Percentiles rank a stretch among this genome's conserved stretches.
These are phyloP conservation scores for Cercospora janseana DNA, from an alignment of 2,329 filamentous ascomycete species.

Conservation along the genomic window DNA sequence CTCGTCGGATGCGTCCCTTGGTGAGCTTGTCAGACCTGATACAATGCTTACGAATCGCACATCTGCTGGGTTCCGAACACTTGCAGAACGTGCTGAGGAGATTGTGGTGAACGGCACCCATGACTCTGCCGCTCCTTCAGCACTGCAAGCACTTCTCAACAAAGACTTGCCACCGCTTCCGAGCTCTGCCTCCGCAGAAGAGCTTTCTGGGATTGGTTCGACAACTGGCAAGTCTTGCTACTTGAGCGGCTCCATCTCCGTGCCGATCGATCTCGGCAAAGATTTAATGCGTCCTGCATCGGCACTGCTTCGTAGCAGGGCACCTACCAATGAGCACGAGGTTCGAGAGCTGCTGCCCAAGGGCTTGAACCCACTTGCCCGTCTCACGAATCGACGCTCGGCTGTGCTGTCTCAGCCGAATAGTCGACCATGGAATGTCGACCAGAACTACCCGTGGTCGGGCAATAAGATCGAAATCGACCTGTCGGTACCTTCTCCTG, in stretches of 20 bases:
- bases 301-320: constrained; percentile 32
- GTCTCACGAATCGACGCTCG: constrained; percentile 34
- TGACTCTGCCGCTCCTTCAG: constrained; percentile 33
- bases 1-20: constrained; percentile 28
- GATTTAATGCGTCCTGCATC: constrained; percentile 31
- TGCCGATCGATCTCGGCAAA: constrained; percentile 33
- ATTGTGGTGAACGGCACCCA: constrained; percentile 40
- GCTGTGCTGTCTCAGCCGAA: constrained; percentile 38
- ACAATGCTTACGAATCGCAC: constrained; percentile 39
- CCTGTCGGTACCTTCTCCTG: constrained; percentile 39
- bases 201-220: constrained; percentile 27
- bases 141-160: constrained; percentile 30
- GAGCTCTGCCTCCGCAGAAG: constrained; percentile 31
- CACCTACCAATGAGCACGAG: constrained; percentile 36
- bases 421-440: constrained; percentile 49
- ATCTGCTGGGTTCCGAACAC: constrained; percentile 39
- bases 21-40: constrained; percentile 30
- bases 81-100: constrained; percentile 40
- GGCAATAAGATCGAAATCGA: constrained; percentile 42
- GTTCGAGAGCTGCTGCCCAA: constrained; percentile 34
- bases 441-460: constrained; percentile 50
- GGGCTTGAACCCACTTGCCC: constrained; percentile 37
- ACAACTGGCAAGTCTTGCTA: constrained; percentile 31
- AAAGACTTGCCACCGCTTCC: constrained; percentile 41
- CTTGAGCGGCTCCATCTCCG: constrained; percentile 37